Percentiles rank a stretch among this genome's conserved stretches.
phyloP scores from a whole-genome alignment of 2,329 filamentous ascomycete genomes.

The Neoascochyta sp. region DNA sequence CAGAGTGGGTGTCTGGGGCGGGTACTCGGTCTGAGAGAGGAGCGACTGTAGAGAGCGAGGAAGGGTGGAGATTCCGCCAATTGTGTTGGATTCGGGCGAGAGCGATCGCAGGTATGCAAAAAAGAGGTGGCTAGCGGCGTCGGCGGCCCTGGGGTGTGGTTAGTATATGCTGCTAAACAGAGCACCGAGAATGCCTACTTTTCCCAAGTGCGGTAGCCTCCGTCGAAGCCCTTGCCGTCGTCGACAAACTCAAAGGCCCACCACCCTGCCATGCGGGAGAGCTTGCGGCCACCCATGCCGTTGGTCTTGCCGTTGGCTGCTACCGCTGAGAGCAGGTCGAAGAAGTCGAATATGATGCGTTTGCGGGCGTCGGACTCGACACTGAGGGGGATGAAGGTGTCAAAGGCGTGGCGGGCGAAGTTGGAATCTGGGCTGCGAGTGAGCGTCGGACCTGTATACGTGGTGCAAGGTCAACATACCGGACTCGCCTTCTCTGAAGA shows the following conservation, averaged over 20 bases:
- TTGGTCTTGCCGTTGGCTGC: conserved; percentile 92
- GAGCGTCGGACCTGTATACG: conserved; percentile 12
- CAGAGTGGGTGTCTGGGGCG: conserved; percentile 71
- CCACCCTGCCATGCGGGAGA: conserved; percentile 94
- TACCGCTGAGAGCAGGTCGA: conserved; percentile 85
- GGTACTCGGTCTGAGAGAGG: conserved; percentile 89
- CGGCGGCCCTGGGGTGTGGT: conserved; percentile 65
- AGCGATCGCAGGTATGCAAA: conserved; percentile 93
- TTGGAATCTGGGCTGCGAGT: conserved; percentile 66
- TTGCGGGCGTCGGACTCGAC: conserved; percentile 82
- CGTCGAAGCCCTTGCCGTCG: conserved; percentile 85
- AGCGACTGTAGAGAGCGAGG: conserved; percentile 89
- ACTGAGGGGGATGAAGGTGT: conserved; percentile 92
- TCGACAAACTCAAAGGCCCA: conserved; percentile 96
- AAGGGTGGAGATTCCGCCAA: conserved; percentile 77
- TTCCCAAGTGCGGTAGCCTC: conserved; percentile 85
- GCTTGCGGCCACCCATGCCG: conserved; percentile 85
- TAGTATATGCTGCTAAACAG: conserved; percentile 15
- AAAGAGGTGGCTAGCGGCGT: conserved; percentile 95
- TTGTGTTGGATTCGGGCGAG: conserved; percentile 68
- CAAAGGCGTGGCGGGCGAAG: conserved; percentile 87
- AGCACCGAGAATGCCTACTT: conserved; percentile 51
- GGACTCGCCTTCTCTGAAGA: conserved; percentile 91
- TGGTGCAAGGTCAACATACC: conserved; percentile 53
- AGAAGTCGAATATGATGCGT: conserved; percentile 93